Conservation (phyloP, 1,284 basidiomycete species). For the Cutaneotrichosporon sp. region DNA sequence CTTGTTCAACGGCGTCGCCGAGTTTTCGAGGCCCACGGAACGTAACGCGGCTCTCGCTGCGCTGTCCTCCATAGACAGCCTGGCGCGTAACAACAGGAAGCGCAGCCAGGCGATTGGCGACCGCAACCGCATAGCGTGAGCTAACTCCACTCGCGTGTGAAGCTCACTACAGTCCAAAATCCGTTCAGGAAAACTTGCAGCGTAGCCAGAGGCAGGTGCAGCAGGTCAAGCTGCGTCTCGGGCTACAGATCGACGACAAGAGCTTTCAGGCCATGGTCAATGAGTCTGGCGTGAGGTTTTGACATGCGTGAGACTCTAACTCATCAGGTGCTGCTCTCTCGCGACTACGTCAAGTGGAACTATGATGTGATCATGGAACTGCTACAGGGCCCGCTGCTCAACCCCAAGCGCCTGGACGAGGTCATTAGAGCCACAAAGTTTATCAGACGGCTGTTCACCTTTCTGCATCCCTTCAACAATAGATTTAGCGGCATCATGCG, state of each 20-base stretch:
- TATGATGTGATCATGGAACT: constrained; percentile 82
- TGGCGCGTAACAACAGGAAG: constrained; percentile 68
- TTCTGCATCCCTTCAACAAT: constrained; percentile 84
- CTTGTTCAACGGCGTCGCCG: constrained; percentile 73
- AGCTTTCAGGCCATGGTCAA: constrained; percentile 75
- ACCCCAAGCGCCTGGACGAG: constrained; percentile 91
- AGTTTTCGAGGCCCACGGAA: constrained; percentile 60
- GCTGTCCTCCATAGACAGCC: constrained; percentile 80
- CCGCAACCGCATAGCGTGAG: constrained; percentile 4
- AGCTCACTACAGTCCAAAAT: constrained; percentile 4
- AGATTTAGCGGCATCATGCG: constrained; percentile 78
- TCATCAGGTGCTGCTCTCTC: constrained; percentile 70
- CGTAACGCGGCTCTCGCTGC: constrained; percentile 79
- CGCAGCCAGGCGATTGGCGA: constrained; percentile 9
- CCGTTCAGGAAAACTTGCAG: constrained; percentile 68
- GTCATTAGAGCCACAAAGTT: constrained; percentile 86
- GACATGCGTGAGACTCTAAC: constrained; percentile 10
- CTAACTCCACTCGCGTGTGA: rapidly evolving
- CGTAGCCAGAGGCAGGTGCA: constrained; percentile 87
- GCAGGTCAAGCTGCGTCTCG: constrained; percentile 77
- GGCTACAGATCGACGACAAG: constrained; percentile 89
- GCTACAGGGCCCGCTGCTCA: constrained; percentile 85
- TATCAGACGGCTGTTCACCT: constrained; percentile 77
- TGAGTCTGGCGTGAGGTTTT: constrained; percentile 64
- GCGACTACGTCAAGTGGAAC: constrained; percentile 90